These are phyloP conservation scores for Lactifluus hygrophoroides DNA, from an alignment of 768 basidiomycete species.

Conservation along the genomic window DNA sequence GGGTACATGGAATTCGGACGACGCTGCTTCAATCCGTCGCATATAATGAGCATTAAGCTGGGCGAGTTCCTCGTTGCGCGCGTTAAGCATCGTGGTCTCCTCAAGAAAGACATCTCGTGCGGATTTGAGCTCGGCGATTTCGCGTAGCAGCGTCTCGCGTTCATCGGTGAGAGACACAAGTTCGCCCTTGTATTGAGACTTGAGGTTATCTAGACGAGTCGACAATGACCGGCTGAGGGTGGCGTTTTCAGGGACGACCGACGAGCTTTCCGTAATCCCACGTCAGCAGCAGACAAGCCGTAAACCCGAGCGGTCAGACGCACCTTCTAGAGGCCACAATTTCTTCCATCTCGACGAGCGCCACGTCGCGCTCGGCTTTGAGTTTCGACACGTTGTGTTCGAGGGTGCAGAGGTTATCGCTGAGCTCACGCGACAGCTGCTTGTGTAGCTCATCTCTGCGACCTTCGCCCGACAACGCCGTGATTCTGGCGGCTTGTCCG, in stretches of 20 bases:
- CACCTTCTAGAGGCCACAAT: conserved; percentile 69
- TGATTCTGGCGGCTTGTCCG: conserved; percentile 81
- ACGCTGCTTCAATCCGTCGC: conserved; percentile 56
- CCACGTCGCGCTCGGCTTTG: conserved; percentile 83
- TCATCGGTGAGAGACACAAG: conserved; percentile 77
- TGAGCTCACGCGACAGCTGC: conserved; percentile 70
- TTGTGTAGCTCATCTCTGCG: conserved; percentile 71
- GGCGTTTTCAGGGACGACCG: conserved; percentile 16
- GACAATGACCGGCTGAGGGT: conserved; percentile 59
- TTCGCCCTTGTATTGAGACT: conserved; percentile 80
- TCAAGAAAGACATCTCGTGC: conserved; percentile 82
- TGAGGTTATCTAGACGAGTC: conserved; percentile 78
- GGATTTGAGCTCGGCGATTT: conserved; percentile 80
- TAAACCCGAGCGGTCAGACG: conserved; percentile 20
- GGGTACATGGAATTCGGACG: background rate
- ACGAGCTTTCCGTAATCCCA: conserved; percentile 18
- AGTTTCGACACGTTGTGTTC: conserved; percentile 84
- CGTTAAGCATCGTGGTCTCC: conserved; percentile 85
- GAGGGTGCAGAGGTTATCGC: conserved; percentile 63
- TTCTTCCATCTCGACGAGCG: conserved; percentile 90
- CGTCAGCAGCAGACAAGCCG: background rate
- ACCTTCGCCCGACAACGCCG: conserved; percentile 74
- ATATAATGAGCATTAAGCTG: conserved; percentile 79
- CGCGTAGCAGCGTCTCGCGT: conserved; percentile 67
- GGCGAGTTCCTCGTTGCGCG: conserved; percentile 86